Percentiles rank a stretch among this genome's conserved stretches.
phyloP scores from a whole-genome alignment of 2,329 filamentous ascomycete species.

The Tolypocladium tropicale region DNA sequence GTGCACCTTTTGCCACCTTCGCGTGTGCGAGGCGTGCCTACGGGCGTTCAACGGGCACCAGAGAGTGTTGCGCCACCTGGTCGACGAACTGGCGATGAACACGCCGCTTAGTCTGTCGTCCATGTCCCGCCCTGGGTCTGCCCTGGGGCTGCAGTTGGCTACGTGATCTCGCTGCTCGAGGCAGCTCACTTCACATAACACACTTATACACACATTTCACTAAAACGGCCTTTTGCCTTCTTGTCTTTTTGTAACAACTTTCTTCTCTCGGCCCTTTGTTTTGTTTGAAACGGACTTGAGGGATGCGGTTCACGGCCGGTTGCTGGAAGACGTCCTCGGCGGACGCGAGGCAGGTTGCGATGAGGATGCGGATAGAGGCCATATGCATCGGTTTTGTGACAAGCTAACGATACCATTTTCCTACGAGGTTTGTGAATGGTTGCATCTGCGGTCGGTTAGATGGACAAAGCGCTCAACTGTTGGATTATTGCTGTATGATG shows the following conservation, averaged over 20 bases:
- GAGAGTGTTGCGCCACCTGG: slow-evolving; percentile 31
- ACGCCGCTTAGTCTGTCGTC: slow-evolving; percentile 11
- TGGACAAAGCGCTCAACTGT: background rate
- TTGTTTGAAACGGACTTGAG: background rate
- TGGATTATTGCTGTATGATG: background rate
- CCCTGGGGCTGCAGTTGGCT: slow-evolving; percentile 8
- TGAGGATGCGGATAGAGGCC: background rate
- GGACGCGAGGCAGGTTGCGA: background rate
- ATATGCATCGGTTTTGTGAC: background rate
- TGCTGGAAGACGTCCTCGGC: background rate
- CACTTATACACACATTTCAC: background rate
- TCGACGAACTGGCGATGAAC: slow-evolving; percentile 17
- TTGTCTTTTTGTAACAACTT: background rate
- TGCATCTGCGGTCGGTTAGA: background rate
- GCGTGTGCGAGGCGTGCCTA: slow-evolving; percentile 39
- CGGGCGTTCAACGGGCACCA: slow-evolving; percentile 28
- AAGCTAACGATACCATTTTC: slow-evolving; percentile 1
- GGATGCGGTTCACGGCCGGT: background rate
- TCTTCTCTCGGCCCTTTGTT: background rate
- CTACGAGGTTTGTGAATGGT: background rate
- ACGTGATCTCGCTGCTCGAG: background rate
- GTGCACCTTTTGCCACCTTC: slow-evolving; percentile 40
- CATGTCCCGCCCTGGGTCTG: slow-evolving; percentile 9
- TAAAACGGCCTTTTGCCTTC: background rate
- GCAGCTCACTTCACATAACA: background rate